Conservation (phyloP, 257 asterid species). For the Thymus mandschuricus region DNA sequence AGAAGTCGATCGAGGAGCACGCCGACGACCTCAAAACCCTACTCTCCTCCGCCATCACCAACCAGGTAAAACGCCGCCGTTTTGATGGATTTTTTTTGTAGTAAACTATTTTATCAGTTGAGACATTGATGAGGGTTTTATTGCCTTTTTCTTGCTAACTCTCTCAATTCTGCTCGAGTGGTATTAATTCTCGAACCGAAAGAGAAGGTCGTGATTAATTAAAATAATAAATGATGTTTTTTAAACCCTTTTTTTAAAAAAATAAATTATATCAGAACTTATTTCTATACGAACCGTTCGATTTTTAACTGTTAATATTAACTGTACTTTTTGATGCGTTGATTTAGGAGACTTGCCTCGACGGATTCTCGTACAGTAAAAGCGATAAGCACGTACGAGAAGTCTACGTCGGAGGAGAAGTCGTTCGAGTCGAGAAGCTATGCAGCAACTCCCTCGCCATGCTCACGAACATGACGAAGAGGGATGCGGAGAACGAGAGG, state of each 20-base stretch:
- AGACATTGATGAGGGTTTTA: too few relatives aligned
- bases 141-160: too few relatives aligned
- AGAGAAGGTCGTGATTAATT: too few relatives aligned
- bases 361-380: conserved; percentile 72
- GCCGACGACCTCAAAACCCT: conserved; percentile 80
- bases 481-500: conserved; percentile 49
- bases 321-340: not conserved
- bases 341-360: conserved; percentile 70
- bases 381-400: conserved; percentile 55
- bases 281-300: too few relatives aligned
- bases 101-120: too few relatives aligned
- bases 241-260: too few relatives aligned
- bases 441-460: conserved; percentile 85
- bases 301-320: too few relatives aligned
- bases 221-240: too few relatives aligned
- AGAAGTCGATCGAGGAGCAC: conserved; percentile 56
- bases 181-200: too few relatives aligned
- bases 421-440: conserved; percentile 61
- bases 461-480: conserved; percentile 72
- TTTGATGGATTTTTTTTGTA: not conserved
- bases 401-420: conserved; percentile 48
- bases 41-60: conserved; percentile 75
- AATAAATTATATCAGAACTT: too few relatives aligned
- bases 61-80: conserved; percentile 43
- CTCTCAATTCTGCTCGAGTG: too few relatives aligned